Base-by-base conservation (phyloP, 192 early-diverging fungal genomes). In the Phlyctochytrium bullatum region DNA sequence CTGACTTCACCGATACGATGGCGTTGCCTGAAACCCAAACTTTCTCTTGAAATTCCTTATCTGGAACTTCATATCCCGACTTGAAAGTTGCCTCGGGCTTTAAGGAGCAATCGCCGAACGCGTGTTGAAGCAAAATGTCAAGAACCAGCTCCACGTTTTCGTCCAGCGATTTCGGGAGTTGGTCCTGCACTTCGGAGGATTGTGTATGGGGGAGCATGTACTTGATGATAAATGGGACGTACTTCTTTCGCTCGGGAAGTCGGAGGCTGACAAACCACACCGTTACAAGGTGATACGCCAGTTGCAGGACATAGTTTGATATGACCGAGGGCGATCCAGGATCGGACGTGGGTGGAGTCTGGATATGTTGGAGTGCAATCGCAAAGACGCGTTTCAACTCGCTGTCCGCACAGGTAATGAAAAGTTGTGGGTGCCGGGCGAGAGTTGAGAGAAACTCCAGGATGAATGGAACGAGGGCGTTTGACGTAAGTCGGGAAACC, bases 221-320 rank as follows among this genome's bases (percentile, higher is more conserved):
- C 30, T 87, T 84, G 24, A 98, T 73, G 32, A 99, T 90, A 51
- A 88, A 88, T 16, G 90, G 82, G 1, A 97, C 89, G 69, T 90
- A 90, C 53, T 90, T 88, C 27, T 82, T 78, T 33, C 93, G 87
- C 61, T 95, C 88, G 0, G 74, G 62, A 0, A 93, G 74, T n/a
- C 84, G 78, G 52, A 96, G 78, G 20, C 88, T 88, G 61, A 92
- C 85, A 68, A 94, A 97, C 91, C 93, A 98, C 50, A 89, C 83
- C 31, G 90, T 86, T 32, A 97, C 88, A 0, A 95, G 91, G 65
- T 96, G 91, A 76, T 95, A 98, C 3, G 94, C 95, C 83, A 98
- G 84, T n/a, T 90, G 88, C 2, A 91, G 64, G 47, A 94, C 88
- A 66, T 95, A 97, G 59, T 27, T 31, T 30, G 23, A 30, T 0